Percentiles rank a stretch among this genome's conserved stretches.
phyloP scores from a whole-genome alignment of 2,329 filamentous ascomycete genomes.

The Fusarium mexicanum region DNA sequence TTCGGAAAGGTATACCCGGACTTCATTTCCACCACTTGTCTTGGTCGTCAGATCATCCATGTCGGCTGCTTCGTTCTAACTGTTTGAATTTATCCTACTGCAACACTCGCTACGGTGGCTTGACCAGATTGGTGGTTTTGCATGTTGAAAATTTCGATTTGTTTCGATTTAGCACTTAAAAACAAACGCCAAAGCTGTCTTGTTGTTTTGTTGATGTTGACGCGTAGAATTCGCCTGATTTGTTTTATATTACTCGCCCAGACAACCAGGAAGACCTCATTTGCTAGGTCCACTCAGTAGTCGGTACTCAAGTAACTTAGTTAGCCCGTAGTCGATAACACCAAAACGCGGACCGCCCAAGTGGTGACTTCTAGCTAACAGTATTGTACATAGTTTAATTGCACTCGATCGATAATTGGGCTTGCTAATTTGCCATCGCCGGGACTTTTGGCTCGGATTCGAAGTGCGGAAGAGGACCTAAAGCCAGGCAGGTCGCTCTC shows the following conservation, averaged over 20 bases:
- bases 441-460: neutral
- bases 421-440: conserved; percentile 4
- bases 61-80: neutral
- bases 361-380: neutral
- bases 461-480: neutral
- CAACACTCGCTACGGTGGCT: neutral
- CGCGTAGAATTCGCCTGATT: neutral
- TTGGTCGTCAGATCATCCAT: conserved; percentile 27
- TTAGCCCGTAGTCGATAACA: neutral
- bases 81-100: conserved; percentile 2
- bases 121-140: neutral
- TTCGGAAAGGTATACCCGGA: conserved; percentile 17
- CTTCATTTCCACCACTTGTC: conserved; percentile 41
- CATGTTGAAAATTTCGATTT: neutral
- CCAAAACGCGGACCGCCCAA: neutral
- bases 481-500: neutral
- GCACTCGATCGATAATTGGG: conserved; percentile 15
- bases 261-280: conserved; percentile 15
- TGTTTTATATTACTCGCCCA: neutral
- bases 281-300: conserved; percentile 3
- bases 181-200: neutral
- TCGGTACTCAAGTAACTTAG: neutral
- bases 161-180: neutral
- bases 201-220: neutral
- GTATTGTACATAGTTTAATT: neutral